Evolutionary conservation across 305 asterid species (phyloP), one percentile per base, ranked within the genome.

Genomic region (Petunia hybrid): DNA sequence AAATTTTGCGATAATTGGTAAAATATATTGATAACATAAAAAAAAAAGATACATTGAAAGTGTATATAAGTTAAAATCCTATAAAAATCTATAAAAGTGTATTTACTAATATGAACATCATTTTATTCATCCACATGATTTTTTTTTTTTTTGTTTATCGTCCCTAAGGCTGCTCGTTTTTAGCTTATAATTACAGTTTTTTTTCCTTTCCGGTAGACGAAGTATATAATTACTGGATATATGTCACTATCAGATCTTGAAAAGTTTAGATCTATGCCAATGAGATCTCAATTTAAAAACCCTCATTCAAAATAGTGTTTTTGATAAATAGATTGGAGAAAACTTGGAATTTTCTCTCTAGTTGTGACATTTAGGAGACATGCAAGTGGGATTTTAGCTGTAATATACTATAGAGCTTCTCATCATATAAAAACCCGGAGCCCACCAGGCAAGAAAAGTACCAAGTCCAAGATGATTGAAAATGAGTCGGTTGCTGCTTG

Each of bases 321-420:
- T 51, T 36, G 63, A 36, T 51, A 2, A 36, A 46, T 73, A 73
- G 6, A 51, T 73, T 13, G 63, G 31, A 73, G 78, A 53, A 71
- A 73, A 73, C 35, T 36, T 51, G 78, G 63, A 45, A 73, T 73
- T 73, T 22, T 73, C 46, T 73, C 55, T 51, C 40, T 35, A 51
- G 63, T 73, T 51, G 63, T 36, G 78, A 73, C 78, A 73, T 73
- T 8, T 51, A 73, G 63, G 78, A 42, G 63, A 51, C 78, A 73
- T 73, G 63, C 78, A 73, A 73, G 78, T 73, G 78, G 78, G 63
- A 73, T 48, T 73, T 51, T 73, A 73, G 79, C 77, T 13, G 83
- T 56, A 80, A 70, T n/a, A 78, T 45, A 46, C 59, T 41, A 78
- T 40, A 22, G 45, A 42, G 9, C 73, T 69, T 70, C 64, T 69